A percentile compares a stretch with the other conserved stretches of the same genome.
Conservation (phyloP, 345 rosid species). For the Bruguiera parviflora region DNA sequence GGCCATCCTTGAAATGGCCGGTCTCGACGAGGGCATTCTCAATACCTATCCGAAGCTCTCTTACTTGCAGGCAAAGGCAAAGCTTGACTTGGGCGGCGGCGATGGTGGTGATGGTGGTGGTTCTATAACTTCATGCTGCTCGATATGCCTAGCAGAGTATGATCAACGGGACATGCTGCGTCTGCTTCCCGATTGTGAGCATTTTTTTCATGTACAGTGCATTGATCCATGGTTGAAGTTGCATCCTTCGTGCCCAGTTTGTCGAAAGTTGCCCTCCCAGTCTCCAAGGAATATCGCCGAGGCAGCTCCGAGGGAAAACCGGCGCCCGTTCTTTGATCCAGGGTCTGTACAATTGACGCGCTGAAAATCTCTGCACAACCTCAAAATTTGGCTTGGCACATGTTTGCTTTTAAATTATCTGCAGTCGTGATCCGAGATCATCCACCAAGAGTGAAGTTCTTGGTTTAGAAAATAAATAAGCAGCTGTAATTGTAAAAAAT, state of each 20-base stretch:
- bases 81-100: not conserved
- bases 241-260: conserved; percentile 38
- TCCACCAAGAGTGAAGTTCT: too few species aligned
- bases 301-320: not conserved
- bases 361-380: not conserved
- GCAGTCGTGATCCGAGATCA: too few species aligned
- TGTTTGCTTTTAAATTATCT: too few species aligned
- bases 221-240: conserved; percentile 35
- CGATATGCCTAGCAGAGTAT: conserved; percentile 39
- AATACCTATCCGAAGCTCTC: conserved; percentile 32
- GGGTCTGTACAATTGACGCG: conserved; percentile 7
- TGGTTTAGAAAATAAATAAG: too few species aligned
- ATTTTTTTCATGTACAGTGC: conserved; percentile 33
- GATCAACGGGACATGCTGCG: conserved; percentile 27
- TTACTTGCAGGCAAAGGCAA: conserved; percentile 23
- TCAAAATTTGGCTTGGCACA: too few species aligned
- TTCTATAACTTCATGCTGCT: conserved; percentile 21
- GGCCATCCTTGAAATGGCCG: conserved; percentile 17
- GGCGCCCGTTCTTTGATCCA: conserved; percentile 1
- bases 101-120: not conserved
- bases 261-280: conserved; percentile 27
- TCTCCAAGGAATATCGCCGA: not conserved
- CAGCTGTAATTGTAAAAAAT: too few species aligned
- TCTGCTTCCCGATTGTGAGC: conserved; percentile 34
- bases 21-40: conserved; percentile 32